These are phyloP conservation scores for Kurtzmaniella quercitrusa DNA, from an alignment of 1,139 yeast genomes.

Conservation along the genomic window DNA sequence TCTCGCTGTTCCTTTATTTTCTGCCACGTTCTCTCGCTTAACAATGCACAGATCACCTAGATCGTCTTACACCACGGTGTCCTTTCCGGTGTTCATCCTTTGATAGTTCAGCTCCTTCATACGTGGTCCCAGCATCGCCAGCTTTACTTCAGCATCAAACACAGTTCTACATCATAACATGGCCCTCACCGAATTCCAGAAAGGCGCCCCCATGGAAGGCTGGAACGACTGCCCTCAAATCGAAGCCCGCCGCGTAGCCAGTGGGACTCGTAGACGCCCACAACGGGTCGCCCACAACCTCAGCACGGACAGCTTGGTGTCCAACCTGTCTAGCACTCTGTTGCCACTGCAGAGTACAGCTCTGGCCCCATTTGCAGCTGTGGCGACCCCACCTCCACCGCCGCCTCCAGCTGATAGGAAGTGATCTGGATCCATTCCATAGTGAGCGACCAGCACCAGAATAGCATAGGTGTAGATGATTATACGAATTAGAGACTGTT, in stretches of 20 bases:
- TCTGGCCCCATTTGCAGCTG: neutral
- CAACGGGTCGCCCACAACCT: conserved; percentile 7
- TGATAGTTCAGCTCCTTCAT: too few species aligned
- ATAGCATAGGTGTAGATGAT: neutral
- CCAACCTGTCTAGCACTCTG: neutral
- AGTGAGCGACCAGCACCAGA: neutral
- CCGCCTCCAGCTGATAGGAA: neutral
- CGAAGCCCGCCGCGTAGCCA: conserved; percentile 9
- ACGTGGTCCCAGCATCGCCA: too few species aligned
- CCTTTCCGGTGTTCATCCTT: neutral
- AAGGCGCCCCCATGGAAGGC: conserved; percentile 40
- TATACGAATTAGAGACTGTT: too few species aligned
- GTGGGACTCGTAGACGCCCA: conserved; percentile 7
- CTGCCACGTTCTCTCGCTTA: neutral
- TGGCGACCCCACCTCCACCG: neutral
- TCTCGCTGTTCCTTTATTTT: too few species aligned
- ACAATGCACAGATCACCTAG: neutral
- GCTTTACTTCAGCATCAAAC: too few species aligned
- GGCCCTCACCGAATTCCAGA: conserved; percentile 35
- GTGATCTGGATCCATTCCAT: neutral
- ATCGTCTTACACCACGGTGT: neutral
- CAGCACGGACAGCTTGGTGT: neutral
- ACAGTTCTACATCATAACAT: conserved; percentile 10
- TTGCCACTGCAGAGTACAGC: neutral
- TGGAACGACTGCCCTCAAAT: conserved; percentile 45